A percentile compares a stretch with the other conserved stretches of the same genome.
phyloP scores from a whole-genome alignment of 345 rosid genomes.

The Gossypium stocksii region DNA sequence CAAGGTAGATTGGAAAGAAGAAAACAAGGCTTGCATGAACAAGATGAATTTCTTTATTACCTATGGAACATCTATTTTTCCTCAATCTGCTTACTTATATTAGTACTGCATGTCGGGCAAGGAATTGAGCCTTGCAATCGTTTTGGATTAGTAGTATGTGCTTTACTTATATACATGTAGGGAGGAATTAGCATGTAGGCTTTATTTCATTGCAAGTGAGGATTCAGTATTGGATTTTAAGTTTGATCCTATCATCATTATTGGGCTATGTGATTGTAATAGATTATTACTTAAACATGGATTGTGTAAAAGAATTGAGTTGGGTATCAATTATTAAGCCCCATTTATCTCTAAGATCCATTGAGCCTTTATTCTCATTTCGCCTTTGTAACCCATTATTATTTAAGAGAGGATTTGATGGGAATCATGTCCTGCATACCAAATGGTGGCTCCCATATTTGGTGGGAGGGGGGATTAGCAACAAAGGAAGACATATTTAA shows the following conservation, averaged over 20 bases:
- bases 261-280: too few relatives aligned
- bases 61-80: slow-evolving; percentile 10
- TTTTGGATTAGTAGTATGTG: neutral
- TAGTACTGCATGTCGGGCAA: neutral
- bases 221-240: neutral
- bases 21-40: slow-evolving; percentile 96
- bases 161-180: neutral
- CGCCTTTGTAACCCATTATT: too few relatives aligned
- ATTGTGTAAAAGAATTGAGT: too few relatives aligned
- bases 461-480: too few relatives aligned
- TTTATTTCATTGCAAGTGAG: neutral
- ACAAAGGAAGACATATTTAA: too few relatives aligned
- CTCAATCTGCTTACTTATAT: slow-evolving; percentile 9
- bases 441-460: too few relatives aligned
- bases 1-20: slow-evolving; percentile 96
- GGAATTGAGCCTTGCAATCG: neutral
- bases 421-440: too few relatives aligned
- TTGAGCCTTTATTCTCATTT: too few relatives aligned
- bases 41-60: slow-evolving; percentile 60
- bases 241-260: neutral
- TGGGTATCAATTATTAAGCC: neutral
- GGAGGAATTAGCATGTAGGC: neutral
- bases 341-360: too few relatives aligned
- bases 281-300: too few relatives aligned
- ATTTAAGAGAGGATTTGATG: too few relatives aligned